phyloP scores from a whole-genome alignment of 805 yeast genomes.

The Barnettozyma salicaria region DNA sequence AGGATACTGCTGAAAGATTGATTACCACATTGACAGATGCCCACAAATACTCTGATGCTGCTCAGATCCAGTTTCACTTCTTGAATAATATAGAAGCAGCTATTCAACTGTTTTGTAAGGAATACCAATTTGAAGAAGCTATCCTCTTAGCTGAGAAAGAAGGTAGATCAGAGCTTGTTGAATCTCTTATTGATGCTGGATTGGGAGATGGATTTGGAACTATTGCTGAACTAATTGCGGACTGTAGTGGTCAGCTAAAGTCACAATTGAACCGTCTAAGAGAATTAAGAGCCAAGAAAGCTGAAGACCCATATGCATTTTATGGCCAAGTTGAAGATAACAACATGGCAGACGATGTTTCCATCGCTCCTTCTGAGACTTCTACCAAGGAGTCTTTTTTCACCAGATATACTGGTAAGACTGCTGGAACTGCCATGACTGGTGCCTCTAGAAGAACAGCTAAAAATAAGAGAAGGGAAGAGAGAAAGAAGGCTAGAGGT shows the following conservation, averaged over 20 bases:
- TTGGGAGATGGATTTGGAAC: conserved; percentile 84
- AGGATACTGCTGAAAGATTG: conserved; percentile 51
- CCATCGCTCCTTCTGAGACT: conserved; percentile 90
- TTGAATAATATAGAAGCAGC: conserved; percentile 58
- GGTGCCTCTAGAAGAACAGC: conserved; percentile 92
- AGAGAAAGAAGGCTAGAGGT: conserved; percentile 92
- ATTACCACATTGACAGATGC: conserved; percentile 56
- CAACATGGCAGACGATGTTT: conserved; percentile 88
- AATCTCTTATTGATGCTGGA: conserved; percentile 60
- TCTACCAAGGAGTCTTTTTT: conserved; percentile 90
- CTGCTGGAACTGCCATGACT: conserved; percentile 91
- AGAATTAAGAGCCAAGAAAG: conserved; percentile 78
- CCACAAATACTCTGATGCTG: conserved; percentile 75
- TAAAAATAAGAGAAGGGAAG: conserved; percentile 91
- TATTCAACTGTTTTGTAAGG: conserved; percentile 63
- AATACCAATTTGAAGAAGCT: conserved; percentile 70
- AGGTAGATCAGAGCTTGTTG: conserved; percentile 39
- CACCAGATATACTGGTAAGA: conserved; percentile 95
- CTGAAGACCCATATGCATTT: conserved; percentile 78
- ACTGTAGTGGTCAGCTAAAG: conserved; percentile 76
- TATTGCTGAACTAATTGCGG: conserved; percentile 87
- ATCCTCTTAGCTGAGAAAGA: conserved; percentile 53
- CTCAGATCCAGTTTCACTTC: conserved; percentile 61
- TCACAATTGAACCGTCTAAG: conserved; percentile 82
- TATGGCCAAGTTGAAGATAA: conserved; percentile 56